Evolutionary conservation across 192 early-diverging fungal species (phyloP).

Genomic region (Phycomyces nitens): DNA sequence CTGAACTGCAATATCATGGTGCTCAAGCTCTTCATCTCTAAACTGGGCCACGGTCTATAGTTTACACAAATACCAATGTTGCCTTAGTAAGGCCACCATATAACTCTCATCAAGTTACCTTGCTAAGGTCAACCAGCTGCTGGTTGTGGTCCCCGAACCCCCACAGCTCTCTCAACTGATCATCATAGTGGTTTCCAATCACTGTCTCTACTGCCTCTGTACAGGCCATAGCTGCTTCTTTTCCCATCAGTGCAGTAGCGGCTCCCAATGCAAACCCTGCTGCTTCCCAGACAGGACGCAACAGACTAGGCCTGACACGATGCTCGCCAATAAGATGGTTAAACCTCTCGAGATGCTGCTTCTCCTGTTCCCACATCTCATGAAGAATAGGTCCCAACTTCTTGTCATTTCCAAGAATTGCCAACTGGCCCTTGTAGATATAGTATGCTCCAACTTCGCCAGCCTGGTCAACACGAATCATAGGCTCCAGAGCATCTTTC

Average conservation of each 20-base stretch:
- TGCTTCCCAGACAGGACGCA: slow-evolving; percentile 84
- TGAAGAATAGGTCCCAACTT: slow-evolving; percentile 66
- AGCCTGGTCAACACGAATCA: slow-evolving; percentile 96
- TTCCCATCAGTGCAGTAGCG: slow-evolving; percentile 85
- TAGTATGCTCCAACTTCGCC: slow-evolving; percentile 94
- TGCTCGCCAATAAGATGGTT: slow-evolving; percentile 70
- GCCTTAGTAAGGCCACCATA: too few species aligned
- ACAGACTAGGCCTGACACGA: slow-evolving; percentile 79
- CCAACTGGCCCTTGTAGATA: slow-evolving; percentile 95
- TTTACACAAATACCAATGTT: too few species aligned
- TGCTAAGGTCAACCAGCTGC: slow-evolving; percentile 56
- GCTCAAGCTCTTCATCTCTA: slow-evolving; percentile 94
- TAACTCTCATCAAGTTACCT: slow-evolving; percentile 42
- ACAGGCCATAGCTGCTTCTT: slow-evolving; percentile 97
- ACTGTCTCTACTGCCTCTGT: slow-evolving; percentile 97
- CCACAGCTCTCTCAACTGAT: slow-evolving; percentile 85
- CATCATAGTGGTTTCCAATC: slow-evolving; percentile 95
- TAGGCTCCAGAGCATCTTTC: slow-evolving; percentile 57
- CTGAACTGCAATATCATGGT: slow-evolving; percentile 84
- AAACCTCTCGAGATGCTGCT: slow-evolving; percentile 76
- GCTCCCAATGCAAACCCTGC: slow-evolving; percentile 85
- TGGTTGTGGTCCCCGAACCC: slow-evolving; percentile 55
- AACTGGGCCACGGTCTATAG: slow-evolving; percentile 74
- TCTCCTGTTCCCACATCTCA: slow-evolving; percentile 97
- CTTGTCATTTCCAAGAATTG: slow-evolving; percentile 67